Evolutionary conservation across 2,329 filamentous ascomycete genomes (phyloP), one percentile per base, ranked within the genome.

Genomic region (Sporothrix luriei): DNA sequence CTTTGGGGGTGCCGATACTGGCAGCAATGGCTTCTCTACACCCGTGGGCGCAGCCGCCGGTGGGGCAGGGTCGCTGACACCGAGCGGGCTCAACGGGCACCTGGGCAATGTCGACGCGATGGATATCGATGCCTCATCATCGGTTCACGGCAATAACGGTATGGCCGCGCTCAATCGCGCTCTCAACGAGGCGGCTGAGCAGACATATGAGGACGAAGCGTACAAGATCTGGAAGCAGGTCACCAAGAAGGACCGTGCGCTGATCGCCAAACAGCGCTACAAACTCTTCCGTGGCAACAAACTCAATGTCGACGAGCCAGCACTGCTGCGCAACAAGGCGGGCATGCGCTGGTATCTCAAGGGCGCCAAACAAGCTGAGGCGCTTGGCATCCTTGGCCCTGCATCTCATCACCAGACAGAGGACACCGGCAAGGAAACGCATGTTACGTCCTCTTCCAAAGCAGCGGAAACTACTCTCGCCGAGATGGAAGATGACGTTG

Each of bases 221-320:
- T 97, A 95, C 81, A 97, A 96, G 78, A 91, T 95, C 48, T 99
- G 96, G 95, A 99, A 98, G 81, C 94, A 98, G 79, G 93, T 97
- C 52, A 99, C 95, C 1, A 98, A 98, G 81, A 97, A 95, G 78
- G 94, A 97, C 76, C 90, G 95, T 72, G 95, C 95, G 4, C 82
- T 91, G 29, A 88, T 94, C 68, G 91, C 95, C 71, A 93, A 94
- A 73, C 92, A 97, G 77, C 88, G 95, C 43, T 90, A 93, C 78
- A 87, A 91, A 51, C 86, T 99, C 16, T 97, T 99, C 80, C 91
- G 90, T 72, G 91, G 90, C 66, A 90, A 93, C 75, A 92, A 89
- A 75, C 83, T 99, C 65, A 97, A 97, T 76, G 79, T 86, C 0
- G 95, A 99, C 40, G 93, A 96, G 72, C 93, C 93, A 21, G 95